These are phyloP conservation scores for Chenopodium quinoa DNA, from an alignment of 148 eudicot genomes.

Conservation along the genomic window DNA sequence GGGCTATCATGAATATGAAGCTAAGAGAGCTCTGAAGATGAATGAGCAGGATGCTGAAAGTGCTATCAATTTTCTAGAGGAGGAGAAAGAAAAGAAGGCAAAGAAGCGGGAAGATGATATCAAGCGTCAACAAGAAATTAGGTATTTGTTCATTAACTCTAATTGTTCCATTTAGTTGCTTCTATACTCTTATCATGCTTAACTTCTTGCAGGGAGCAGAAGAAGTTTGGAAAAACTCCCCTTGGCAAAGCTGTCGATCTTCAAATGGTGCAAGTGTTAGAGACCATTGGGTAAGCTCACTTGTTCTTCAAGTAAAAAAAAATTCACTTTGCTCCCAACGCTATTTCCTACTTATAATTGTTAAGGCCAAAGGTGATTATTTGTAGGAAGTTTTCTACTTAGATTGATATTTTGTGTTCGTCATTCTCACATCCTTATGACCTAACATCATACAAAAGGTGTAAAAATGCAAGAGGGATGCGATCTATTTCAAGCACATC, in stretches of 20 bases:
- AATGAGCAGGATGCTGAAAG: slow-evolving; percentile 65
- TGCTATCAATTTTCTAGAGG: slow-evolving; percentile 74
- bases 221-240: slow-evolving; percentile 70
- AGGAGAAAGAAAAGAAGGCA: slow-evolving; percentile 58
- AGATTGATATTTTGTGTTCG: background rate
- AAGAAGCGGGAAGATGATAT: slow-evolving; percentile 59
- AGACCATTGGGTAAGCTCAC: slow-evolving; percentile 60
- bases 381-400: background rate
- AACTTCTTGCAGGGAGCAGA: slow-evolving; percentile 68
- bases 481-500: background rate
- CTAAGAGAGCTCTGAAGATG: slow-evolving; percentile 81
- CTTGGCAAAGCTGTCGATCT: slow-evolving; percentile 79
- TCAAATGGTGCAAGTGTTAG: slow-evolving; percentile 49
- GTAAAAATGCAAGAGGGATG: background rate
- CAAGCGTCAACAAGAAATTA: slow-evolving; percentile 57
- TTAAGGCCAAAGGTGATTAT: background rate
- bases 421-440: background rate
- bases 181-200: slow-evolving; percentile 7
- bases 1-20: slow-evolving; percentile 76
- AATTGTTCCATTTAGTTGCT: slow-evolving; percentile 4
- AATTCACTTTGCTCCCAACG: too few species aligned
- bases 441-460: background rate
- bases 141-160: slow-evolving; percentile 30
- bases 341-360: background rate
- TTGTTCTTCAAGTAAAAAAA: background rate